Base-by-base conservation (phyloP, 78 protist species). In the Ministeria vibrans region DNA sequence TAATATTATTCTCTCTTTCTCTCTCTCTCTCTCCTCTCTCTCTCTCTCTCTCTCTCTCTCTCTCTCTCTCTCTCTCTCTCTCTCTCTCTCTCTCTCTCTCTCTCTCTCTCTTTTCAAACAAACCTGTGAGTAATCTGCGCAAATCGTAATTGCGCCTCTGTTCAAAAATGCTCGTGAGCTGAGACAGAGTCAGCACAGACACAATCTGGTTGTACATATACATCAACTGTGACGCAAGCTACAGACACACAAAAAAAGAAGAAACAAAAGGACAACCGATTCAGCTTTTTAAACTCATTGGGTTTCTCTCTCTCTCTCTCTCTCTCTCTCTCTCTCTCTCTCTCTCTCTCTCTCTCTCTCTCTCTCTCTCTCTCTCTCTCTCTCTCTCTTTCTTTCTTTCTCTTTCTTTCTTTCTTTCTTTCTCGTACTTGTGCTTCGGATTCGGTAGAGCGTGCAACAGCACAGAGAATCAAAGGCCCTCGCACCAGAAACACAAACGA, bases 111-210 rank as follows among this genome's bases (percentile, higher is more conserved):
- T n/a, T n/a, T n/a, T n/a, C n/a, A n/a, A n/a, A n/a, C n/a, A n/a
- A n/a, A 63, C 71, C 71, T 2, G 71, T 41, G 7, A 63, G 41
- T 6, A 63, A 6, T 2, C 71, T 34, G 13, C 71, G 71, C 38
- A 63, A 30, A 32, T 63, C 71, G 13, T 63, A 63, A 18, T 63
- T 63, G 13, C 71, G 71, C n/a, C 71, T 34, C 71, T 63, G 71
- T 32, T 63, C 71, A 34, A 63, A 63, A 4, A 63, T 63, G 42
- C 42, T 7, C 32, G 71, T 63, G 42, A 63, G 71, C 13, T 63
- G 71, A 25, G 71, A 15, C 42, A 7, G 32, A 1, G 71, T 63
- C 32, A 63, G 41, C 13, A 63, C 71, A 25, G 43, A 34, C 42
- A 63, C 20, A 22, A 63, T 63, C 13, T 63, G 71, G 15, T 25